Percentiles rank a stretch among this genome's conserved stretches.
Evolutionary conservation across 176 grass and related monocot species (phyloP).

Genomic region (Oryza brachyantha): DNA sequence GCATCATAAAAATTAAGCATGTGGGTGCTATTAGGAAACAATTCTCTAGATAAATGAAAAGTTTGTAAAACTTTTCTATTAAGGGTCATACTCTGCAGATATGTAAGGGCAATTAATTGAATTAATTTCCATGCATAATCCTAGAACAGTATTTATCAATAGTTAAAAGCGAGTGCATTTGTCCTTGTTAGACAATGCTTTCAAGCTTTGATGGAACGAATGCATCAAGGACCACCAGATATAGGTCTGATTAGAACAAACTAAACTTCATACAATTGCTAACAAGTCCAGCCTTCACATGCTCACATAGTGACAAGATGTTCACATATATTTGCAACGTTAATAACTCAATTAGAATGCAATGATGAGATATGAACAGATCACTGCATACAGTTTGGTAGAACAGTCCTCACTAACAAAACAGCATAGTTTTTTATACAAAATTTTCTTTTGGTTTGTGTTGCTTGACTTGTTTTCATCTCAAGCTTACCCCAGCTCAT

Average conservation of each 20-base stretch:
- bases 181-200: neutral
- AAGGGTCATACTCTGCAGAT: neutral
- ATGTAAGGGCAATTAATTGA: neutral
- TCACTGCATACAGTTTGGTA: neutral
- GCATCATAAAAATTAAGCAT: neutral
- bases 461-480: neutral
- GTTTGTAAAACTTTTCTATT: neutral
- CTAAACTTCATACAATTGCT: neutral
- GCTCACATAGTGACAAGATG: neutral
- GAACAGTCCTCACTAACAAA: neutral
- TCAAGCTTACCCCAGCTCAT: neutral
- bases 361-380: neutral
- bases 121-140: neutral
- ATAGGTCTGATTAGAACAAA: neutral
- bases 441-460: neutral
- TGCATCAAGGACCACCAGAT: neutral
- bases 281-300: neutral
- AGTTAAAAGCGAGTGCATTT: neutral
- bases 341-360: neutral
- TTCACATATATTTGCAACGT: neutral
- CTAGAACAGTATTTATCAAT: neutral
- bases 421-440: neutral
- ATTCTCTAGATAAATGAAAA: neutral
- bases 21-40: neutral
- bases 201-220: neutral